A percentile compares a stretch with the other conserved stretches of the same genome.
Conservation (phyloP, 352 stramenopile species). For the Stramenopiles sp. region DNA sequence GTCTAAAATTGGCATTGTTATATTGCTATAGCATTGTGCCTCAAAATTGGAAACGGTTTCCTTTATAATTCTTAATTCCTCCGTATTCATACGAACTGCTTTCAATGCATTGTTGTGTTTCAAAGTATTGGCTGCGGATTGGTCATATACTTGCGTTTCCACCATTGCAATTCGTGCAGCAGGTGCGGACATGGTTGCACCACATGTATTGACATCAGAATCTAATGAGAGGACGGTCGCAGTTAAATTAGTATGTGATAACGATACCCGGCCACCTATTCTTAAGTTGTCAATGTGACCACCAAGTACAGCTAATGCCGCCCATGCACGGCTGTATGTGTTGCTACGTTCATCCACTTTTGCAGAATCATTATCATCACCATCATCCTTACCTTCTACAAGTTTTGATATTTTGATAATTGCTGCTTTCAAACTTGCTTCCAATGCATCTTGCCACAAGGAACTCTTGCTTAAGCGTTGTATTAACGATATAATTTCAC, state of each 20-base stretch:
- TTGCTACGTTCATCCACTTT: neutral
- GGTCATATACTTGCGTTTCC: neutral
- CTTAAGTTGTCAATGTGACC: conserved; percentile 18
- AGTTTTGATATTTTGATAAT: no score
- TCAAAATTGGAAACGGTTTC: neutral
- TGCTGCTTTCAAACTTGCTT: neutral
- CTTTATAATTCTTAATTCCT: conserved; percentile 8
- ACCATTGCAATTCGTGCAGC: neutral
- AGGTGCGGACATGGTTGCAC: conserved; percentile 8
- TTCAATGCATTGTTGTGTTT: no score
- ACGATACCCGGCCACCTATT: conserved; percentile 17
- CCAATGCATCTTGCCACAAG: neutral
- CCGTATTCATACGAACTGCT: conserved; percentile 12
- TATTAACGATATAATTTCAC: neutral
- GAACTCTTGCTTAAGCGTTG: neutral
- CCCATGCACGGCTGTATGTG: neutral
- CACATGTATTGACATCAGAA: conserved; percentile 10
- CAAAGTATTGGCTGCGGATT: neutral
- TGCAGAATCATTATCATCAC: neutral
- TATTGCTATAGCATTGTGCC: no score
- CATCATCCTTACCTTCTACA: no score
- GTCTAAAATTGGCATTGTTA: no score
- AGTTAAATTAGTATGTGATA: conserved; percentile 19
- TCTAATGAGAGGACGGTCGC: conserved; percentile 19
- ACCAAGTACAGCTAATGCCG: conserved; percentile 16